Base-by-base conservation (phyloP, 2,329 filamentous ascomycete species). In the Torrubiella hemipterigena region DNA sequence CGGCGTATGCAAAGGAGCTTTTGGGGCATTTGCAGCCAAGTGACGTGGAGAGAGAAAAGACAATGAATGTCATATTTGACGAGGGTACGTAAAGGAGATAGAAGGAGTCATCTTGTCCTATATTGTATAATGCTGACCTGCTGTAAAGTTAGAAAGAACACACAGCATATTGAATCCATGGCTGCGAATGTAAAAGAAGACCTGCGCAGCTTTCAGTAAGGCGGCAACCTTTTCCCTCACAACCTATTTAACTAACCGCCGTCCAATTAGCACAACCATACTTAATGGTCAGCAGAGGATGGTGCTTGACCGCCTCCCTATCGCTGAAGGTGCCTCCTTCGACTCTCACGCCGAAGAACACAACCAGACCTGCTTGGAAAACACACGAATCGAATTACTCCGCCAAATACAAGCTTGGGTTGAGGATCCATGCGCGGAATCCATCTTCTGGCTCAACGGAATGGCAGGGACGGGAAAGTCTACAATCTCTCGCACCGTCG, bases 381-480 rank as follows among this genome's bases (percentile, higher is more conserved):
- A 37, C 7, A 56, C 51, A 6, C 41, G 45, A 35, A 28, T 37
- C 2, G 39, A 49, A 1, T 36, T 55, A 7, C 41, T 51, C 0
- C 15, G 14, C 1, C 15, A 49, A 6, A 47, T 58, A 17, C 11
- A 12, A 11, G 12, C 31, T 2, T 56, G 49, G 52, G 41, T 34
- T 3, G 35, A 42, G 2, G 29, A 42, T 13, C 32, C 29, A 3
- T 22, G 39, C 2, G 34, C 27, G 14, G 35, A 49, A 15, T 26
- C 37, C 19, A 44, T 55, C 2, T 51, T 51, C 26, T 55, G 46
- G 52, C 41, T 58, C 1, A 48, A 48, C 8, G 52, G 51, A 7
- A 50, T 52, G 41, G 51, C 50, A 12, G 51, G 52, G 5, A 55
- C 49, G 2, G 51, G 51, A 7, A 56, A 56, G 29, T 55, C 52